These are phyloP conservation scores for Neoscytalidium dimidiatum DNA, from an alignment of 2,329 filamentous ascomycete genomes.

Conservation along the genomic window DNA sequence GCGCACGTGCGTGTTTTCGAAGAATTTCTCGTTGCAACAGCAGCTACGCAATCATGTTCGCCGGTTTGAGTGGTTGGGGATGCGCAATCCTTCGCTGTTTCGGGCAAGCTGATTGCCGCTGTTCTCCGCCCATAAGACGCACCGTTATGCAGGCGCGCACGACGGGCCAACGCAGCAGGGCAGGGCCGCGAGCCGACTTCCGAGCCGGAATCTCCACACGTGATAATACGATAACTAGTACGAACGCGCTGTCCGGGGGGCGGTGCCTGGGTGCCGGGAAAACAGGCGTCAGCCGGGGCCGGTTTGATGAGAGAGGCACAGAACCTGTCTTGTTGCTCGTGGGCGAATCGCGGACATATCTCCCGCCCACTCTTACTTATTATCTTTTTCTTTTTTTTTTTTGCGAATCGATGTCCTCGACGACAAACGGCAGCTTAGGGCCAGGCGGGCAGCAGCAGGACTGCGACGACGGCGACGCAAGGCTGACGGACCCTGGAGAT, in stretches of 20 bases:
- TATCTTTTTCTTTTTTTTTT: background rate
- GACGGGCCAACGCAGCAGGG: background rate
- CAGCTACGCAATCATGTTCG: background rate
- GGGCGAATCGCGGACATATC: background rate
- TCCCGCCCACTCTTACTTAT: background rate
- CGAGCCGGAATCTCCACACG: slow-evolving; percentile 1
- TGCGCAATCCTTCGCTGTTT: slow-evolving; percentile 13
- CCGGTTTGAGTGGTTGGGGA: background rate
- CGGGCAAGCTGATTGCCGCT: slow-evolving; percentile 13
- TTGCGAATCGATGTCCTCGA: background rate
- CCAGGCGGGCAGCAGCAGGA: background rate
- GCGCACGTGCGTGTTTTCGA: background rate
- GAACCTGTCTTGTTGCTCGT: background rate
- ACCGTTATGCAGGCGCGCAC: slow-evolving; percentile 1
- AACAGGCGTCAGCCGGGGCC: slow-evolving; percentile 6
- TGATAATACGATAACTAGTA: background rate
- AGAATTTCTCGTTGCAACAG: background rate
- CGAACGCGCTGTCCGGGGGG: background rate
- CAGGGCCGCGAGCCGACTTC: slow-evolving; percentile 5
- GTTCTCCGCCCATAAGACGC: slow-evolving; percentile 6
- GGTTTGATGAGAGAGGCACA: too few relatives aligned
- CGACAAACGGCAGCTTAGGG: background rate
- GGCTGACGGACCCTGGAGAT: slow-evolving; percentile 10
- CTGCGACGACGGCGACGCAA: background rate
- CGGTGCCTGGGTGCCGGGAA: background rate